These are phyloP conservation scores for Zygnema circumcarinatum DNA, from an alignment of 139 green algal genomes.

Conservation along the genomic window DNA sequence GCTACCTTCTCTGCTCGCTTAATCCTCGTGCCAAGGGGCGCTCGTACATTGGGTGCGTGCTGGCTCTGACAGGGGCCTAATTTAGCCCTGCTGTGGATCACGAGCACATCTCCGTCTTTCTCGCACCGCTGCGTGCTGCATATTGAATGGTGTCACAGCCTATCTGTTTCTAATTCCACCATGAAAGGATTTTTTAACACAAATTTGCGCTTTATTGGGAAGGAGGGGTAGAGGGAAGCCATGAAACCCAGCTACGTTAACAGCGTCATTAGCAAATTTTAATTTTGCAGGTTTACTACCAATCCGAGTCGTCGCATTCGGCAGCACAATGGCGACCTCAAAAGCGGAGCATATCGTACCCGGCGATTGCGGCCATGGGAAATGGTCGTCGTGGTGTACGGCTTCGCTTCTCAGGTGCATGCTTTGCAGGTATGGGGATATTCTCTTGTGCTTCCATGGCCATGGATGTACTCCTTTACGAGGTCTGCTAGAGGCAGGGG, in stretches of 20 bases:
- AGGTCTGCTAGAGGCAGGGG: not conserved
- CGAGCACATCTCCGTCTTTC: not conserved
- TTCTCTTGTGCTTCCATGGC: not conserved
- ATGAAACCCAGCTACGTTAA: not conserved
- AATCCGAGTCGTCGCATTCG: conserved; percentile 84
- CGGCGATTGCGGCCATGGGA: conserved; percentile 79
- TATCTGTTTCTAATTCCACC: not conserved
- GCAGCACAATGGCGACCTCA: conserved; percentile 93
- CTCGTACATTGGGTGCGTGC: conserved; percentile 48
- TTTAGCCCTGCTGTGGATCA: too few relatives aligned
- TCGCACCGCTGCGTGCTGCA: not conserved
- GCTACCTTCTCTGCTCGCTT: conserved; percentile 60
- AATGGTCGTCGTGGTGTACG: conserved; percentile 90
- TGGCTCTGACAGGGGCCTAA: too few relatives aligned
- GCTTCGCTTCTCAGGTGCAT: conserved; percentile 68
- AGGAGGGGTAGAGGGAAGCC: not conserved
- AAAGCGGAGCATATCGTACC: conserved; percentile 76
- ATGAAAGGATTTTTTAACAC: not conserved
- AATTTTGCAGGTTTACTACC: conserved; percentile 65
- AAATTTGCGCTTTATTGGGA: not conserved
- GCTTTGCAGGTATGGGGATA: conserved; percentile 72
- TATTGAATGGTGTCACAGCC: not conserved
- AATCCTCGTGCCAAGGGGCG: conserved; percentile 2
- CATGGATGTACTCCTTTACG: not conserved
- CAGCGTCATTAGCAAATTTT: not conserved